phyloP scores from a whole-genome alignment of 1,284 basidiomycete genomes.

The Omphalotus olearius region DNA sequence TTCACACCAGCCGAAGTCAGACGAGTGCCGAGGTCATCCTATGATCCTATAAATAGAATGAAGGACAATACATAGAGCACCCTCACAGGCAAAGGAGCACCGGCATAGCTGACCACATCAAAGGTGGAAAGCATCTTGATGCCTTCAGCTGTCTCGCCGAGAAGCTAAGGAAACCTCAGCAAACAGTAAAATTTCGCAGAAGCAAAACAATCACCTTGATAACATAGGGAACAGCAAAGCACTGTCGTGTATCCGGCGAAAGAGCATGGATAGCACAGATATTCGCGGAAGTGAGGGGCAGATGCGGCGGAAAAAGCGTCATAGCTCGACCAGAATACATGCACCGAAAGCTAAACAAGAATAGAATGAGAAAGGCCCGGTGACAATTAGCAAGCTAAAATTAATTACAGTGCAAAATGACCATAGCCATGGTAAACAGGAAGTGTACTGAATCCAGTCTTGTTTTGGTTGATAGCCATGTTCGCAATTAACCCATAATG shows the following conservation, averaged over 20 bases:
- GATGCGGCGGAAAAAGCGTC: slow-evolving; percentile 45
- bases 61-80: not conserved
- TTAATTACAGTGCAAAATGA: slow-evolving; percentile 38
- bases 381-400: slow-evolving; percentile 7
- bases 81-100: slow-evolving; percentile 33
- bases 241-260: slow-evolving; percentile 22
- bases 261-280: slow-evolving; percentile 32
- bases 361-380: slow-evolving; percentile 27
- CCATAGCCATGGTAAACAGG: slow-evolving; percentile 45
- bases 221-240: slow-evolving; percentile 31
- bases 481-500: slow-evolving; percentile 37
- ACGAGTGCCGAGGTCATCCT: slow-evolving; percentile 51
- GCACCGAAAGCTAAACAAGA: slow-evolving; percentile 19
- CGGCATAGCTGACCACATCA: slow-evolving; percentile 47
- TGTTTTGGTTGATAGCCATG: slow-evolving; percentile 31
- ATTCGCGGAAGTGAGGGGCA: slow-evolving; percentile 49
- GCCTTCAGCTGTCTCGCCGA: slow-evolving; percentile 49
- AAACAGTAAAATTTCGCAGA: slow-evolving; percentile 24
- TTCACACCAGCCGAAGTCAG: slow-evolving; percentile 48
- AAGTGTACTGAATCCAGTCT: slow-evolving; percentile 41
- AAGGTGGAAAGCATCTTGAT: slow-evolving; percentile 39
- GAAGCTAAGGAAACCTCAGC: slow-evolving; percentile 39
- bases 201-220: slow-evolving; percentile 24
- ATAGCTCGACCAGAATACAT: slow-evolving; percentile 15
- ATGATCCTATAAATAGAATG: slow-evolving; percentile 15